Percentiles rank a stretch among this genome's conserved stretches.
Conservation (phyloP, 345 rosid genomes). For the Boechera divaricarpa region DNA sequence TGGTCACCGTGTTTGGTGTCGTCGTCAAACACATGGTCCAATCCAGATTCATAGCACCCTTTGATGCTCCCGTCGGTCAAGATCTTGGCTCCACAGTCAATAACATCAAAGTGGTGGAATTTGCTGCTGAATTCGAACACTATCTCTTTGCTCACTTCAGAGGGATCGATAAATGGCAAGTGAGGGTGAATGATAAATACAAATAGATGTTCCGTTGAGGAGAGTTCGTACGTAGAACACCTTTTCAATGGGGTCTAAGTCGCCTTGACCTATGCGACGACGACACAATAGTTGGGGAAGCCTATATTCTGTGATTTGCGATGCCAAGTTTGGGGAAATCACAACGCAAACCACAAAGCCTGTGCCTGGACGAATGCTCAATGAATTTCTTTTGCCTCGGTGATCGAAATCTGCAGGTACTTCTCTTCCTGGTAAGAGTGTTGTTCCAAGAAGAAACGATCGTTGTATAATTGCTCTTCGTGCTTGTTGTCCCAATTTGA, state of each 20-base stretch:
- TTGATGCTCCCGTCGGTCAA: not conserved
- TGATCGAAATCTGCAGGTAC: not conserved
- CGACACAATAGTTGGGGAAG: not conserved
- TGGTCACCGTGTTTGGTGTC: not conserved
- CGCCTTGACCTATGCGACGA: not conserved
- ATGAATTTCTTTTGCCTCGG: not conserved
- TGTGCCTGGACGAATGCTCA: not conserved
- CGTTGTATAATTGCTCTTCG: not conserved
- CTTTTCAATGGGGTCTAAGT: too few species aligned
- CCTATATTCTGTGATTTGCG: not conserved
- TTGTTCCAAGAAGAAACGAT: fast-evolving
- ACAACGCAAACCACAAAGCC: not conserved
- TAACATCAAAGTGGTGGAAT: not conserved
- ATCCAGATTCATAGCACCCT: constrained; percentile 10
- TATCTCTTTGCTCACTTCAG: constrained; percentile 8
- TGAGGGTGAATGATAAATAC: not conserved
- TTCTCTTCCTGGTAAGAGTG: not conserved
- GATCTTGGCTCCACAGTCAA: constrained; percentile 23
- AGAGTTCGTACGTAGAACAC: too few species aligned
- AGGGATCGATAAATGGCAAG: not conserved
- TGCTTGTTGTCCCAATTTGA: constrained; percentile 1
- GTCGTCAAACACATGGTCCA: not conserved
- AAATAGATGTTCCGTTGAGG: not conserved
- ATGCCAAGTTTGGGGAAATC: not conserved
- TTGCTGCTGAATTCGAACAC: constrained; percentile 18